phyloP scores from a whole-genome alignment of 1,284 basidiomycete genomes.

The Phylloboletellus chloephorus region DNA sequence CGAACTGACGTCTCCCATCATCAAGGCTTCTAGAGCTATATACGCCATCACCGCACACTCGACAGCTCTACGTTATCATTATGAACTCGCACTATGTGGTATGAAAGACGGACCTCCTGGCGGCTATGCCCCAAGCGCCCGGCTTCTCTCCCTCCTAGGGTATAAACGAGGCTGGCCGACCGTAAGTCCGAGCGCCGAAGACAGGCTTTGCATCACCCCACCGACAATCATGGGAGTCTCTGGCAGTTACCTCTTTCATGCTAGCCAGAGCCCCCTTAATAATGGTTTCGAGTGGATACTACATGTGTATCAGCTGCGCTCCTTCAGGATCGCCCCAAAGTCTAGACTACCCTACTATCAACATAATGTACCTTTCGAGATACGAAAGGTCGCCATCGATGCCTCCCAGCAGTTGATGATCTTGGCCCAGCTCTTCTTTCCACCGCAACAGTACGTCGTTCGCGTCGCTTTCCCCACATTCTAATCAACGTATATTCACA shows the following conservation, averaged over 20 bases:
- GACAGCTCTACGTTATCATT: slow-evolving; percentile 47
- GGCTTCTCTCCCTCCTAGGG: slow-evolving; percentile 44
- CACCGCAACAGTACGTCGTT: slow-evolving; percentile 19
- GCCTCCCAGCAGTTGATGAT: slow-evolving; percentile 46
- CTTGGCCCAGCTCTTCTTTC: slow-evolving; percentile 37
- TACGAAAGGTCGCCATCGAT: slow-evolving; percentile 49
- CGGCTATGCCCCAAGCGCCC: slow-evolving; percentile 34
- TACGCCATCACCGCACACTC: slow-evolving; percentile 40
- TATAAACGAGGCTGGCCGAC: slow-evolving; percentile 52
- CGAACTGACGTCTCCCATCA: slow-evolving; percentile 1
- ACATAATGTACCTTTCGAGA: slow-evolving; percentile 41
- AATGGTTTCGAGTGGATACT: slow-evolving; percentile 37
- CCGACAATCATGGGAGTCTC: slow-evolving; percentile 44
- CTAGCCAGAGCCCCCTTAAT: slow-evolving; percentile 38
- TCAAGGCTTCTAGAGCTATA: slow-evolving; percentile 45
- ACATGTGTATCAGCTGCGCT: slow-evolving; percentile 50
- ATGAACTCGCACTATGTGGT: slow-evolving; percentile 49
- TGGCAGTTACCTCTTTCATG: slow-evolving; percentile 49
- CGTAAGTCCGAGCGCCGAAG: slow-evolving; percentile 46
- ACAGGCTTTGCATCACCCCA: slow-evolving; percentile 40
- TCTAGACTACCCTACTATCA: slow-evolving; percentile 45
- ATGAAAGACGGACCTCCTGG: slow-evolving; percentile 49
- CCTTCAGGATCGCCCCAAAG: slow-evolving; percentile 43
- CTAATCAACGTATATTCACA: slow-evolving; percentile 8
- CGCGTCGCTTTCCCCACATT: slow-evolving; percentile 1